These are phyloP conservation scores for Vanrija pseudolonga DNA, from an alignment of 1,284 basidiomycete species.

Conservation along the genomic window DNA sequence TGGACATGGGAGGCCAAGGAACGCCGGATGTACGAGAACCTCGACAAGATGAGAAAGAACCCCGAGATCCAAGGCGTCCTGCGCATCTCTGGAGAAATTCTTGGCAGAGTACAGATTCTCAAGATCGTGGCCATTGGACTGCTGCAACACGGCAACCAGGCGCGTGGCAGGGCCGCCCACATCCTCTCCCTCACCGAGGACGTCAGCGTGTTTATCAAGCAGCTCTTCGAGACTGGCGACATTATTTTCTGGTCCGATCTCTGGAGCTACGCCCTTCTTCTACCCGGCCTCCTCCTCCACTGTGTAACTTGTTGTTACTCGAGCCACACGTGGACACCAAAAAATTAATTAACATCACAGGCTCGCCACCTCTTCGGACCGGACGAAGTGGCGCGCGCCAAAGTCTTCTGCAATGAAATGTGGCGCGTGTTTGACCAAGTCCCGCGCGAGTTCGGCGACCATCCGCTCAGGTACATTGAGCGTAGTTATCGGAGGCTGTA, in stretches of 20 bases:
- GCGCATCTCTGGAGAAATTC: not conserved
- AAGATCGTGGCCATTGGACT: constrained; percentile 6
- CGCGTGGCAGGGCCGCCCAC: not conserved
- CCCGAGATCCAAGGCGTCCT: too few relatives aligned
- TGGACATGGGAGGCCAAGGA: constrained; percentile 1
- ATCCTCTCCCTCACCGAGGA: constrained; percentile 7
- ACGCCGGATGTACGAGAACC: constrained; percentile 3
- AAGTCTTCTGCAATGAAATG: not conserved
- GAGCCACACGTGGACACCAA: too few relatives aligned
- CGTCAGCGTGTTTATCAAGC: constrained; percentile 1
- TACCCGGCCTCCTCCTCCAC: constrained; percentile 7
- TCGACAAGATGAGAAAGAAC: not conserved
- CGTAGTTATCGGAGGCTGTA: constrained; percentile 3
- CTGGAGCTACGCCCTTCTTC: not conserved
- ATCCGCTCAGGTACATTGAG: not conserved
- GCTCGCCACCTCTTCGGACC: not conserved
- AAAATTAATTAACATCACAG: not conserved
- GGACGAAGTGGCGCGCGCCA: not conserved
- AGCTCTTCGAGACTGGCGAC: not conserved
- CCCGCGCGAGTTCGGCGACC: not conserved
- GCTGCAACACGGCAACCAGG: constrained; percentile 1
- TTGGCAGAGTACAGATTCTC: not conserved
- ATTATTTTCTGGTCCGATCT: constrained; percentile 12
- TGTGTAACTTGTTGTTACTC: not conserved
- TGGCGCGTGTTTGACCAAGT: not conserved